These are phyloP conservation scores for Millerozyma acaciae DNA, from an alignment of 805 yeast species.

Conservation along the genomic window DNA sequence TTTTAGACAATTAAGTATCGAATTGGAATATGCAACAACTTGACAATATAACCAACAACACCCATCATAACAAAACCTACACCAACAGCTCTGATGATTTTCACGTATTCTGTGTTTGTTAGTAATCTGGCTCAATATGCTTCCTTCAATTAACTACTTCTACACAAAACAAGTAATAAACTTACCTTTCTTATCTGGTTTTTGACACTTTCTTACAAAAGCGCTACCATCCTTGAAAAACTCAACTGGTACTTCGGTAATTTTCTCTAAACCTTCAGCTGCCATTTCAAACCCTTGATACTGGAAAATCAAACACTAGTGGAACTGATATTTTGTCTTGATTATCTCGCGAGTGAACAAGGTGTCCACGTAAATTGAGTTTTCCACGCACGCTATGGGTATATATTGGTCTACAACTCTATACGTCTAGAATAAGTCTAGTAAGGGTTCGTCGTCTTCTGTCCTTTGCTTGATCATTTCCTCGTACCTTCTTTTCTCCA, in stretches of 20 bases:
- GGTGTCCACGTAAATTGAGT: slow-evolving; percentile 1
- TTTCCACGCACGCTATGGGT: slow-evolving; percentile 3
- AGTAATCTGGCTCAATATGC: slow-evolving; percentile 5
- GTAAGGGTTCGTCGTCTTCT: slow-evolving; percentile 26
- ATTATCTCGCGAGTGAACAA: slow-evolving; percentile 7
- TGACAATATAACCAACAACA: slow-evolving; percentile 92
- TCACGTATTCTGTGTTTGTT: slow-evolving; percentile 61
- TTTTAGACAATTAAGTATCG: slow-evolving; percentile 93
- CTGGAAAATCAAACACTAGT: too few relatives aligned
- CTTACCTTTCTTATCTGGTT: slow-evolving; percentile 80
- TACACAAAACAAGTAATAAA: slow-evolving; percentile 7
- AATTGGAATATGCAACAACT: slow-evolving; percentile 91
- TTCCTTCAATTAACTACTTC: neutral
- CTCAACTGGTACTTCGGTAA: slow-evolving; percentile 84
- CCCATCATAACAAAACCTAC: slow-evolving; percentile 97
- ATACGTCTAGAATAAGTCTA: slow-evolving; percentile 31
- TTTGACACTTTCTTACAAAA: slow-evolving; percentile 86
- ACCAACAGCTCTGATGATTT: slow-evolving; percentile 93
- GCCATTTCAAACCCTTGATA: slow-evolving; percentile 38
- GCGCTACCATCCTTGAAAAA: slow-evolving; percentile 88
- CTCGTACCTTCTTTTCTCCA: slow-evolving; percentile 22
- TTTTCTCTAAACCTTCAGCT: slow-evolving; percentile 63
- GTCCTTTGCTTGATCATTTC: slow-evolving; percentile 18
- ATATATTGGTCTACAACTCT: too few relatives aligned
- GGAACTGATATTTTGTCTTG: neutral